Evolutionary conservation across 2,329 filamentous ascomycete species (phyloP), one percentile per base, ranked within the genome.

Genomic region (Scorias spongiosa): DNA sequence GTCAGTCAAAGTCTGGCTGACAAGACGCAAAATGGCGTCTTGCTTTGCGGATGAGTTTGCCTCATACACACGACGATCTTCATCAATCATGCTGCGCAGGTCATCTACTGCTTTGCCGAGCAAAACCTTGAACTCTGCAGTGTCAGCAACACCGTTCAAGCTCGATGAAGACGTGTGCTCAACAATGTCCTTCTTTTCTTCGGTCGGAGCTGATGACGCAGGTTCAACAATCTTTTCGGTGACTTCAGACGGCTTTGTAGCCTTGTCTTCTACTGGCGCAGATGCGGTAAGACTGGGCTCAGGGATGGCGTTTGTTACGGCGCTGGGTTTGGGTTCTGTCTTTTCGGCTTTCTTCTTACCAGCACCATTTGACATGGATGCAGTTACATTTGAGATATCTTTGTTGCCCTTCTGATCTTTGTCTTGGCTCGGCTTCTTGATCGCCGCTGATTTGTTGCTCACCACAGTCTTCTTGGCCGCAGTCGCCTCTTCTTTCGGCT

Each of bases 61-160:
- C 55, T 80, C 76, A 56, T 78, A 72, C 38, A 74, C 70, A 44
- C 75, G 73, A 54, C 74, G 75, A 52, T 93, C 87, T 41, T 84
- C 78, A 61, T 71, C 81, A 64, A 81, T 70, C 39, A 74, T 75
- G 48, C 67, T 68, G 55, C 80, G 75, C 37, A 81, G 61, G 29
- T 61, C 63, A 46, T 58, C 48, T 36, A 54, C 28, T 29, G 47
- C 45, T 10, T 52, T 38, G 17, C 32, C 43, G 5, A 44, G 17
- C 11, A 32, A 5, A 17, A 32, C 11, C 10, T 12, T 17, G 15
- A 45, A 39, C 30, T 26, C 37, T 40, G 42, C 44, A 40, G 41
- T 49, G 36, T 46, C 39, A 28, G 18, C 26, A 10, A 46, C 20
- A 14, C 17, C 29, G 20, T 46, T 36, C 11, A 9, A 36, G 11